A percentile compares a stretch with the other conserved stretches of the same genome.
Evolutionary conservation across 371 early-diverging fungal genomes (phyloP).

Genomic region (Syncephalis fuscata): DNA sequence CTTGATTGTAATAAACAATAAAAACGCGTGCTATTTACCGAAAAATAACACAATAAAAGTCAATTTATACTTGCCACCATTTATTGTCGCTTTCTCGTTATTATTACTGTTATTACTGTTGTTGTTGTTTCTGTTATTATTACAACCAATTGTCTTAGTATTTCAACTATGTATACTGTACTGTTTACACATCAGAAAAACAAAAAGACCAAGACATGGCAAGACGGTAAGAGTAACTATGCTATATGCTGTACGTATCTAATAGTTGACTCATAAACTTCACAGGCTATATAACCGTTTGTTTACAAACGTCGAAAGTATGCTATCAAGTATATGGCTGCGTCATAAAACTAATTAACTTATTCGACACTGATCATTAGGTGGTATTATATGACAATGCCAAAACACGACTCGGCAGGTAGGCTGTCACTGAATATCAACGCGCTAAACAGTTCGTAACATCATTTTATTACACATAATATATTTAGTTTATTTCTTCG

Average conservation of each 20-base stretch:
- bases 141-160: too few species aligned
- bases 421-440: too few species aligned
- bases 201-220: slow-evolving; percentile 35
- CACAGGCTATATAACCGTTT: background rate
- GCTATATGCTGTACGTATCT: background rate
- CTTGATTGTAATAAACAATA: too few species aligned
- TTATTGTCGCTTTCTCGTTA: too few species aligned
- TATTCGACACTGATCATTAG: too few species aligned
- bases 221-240: slow-evolving; percentile 21
- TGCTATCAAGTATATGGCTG: background rate
- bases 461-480: background rate
- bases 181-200: slow-evolving; percentile 28
- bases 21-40: too few species aligned
- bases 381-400: background rate
- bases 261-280: background rate
- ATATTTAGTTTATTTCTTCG: background rate
- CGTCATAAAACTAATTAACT: background rate
- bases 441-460: too few species aligned
- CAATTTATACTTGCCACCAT: too few species aligned
- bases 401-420: background rate
- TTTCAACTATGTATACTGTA: too few species aligned
- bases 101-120: too few species aligned
- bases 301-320: background rate
- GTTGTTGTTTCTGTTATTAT: too few species aligned
- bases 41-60: too few species aligned